Conservation (phyloP, 345 rosid species). For the Brassica rapa region DNA sequence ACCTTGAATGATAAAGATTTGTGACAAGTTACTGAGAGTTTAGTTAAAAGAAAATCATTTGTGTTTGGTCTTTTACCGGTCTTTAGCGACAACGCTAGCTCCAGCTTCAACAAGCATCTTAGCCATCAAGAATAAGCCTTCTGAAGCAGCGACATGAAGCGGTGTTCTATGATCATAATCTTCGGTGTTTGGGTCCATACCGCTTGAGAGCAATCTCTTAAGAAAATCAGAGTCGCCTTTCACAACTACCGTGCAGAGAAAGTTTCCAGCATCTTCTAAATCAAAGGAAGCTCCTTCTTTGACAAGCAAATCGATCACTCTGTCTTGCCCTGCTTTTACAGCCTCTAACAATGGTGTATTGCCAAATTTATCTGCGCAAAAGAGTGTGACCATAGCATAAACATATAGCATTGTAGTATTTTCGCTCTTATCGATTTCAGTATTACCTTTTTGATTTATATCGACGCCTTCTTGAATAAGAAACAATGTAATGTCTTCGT, state of each 20-base stretch:
- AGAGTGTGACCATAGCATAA: slow-evolving; percentile 7
- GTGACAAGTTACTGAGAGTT: background rate
- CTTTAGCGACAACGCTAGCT: slow-evolving; percentile 73
- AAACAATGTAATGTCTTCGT: slow-evolving; percentile 63
- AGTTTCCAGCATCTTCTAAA: slow-evolving; percentile 74
- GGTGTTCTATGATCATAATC: slow-evolving; percentile 92
- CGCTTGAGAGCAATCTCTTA: slow-evolving; percentile 64
- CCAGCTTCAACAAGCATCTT: slow-evolving; percentile 79
- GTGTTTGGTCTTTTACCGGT: slow-evolving; percentile 53
- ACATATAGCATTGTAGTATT: background rate
- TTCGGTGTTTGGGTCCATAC: slow-evolving; percentile 78
- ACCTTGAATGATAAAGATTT: slow-evolving; percentile 45
- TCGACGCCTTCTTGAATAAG: slow-evolving; percentile 68
- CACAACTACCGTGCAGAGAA: slow-evolving; percentile 63
- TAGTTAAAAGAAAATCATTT: background rate
- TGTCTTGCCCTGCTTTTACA: slow-evolving; percentile 71
- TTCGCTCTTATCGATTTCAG: background rate
- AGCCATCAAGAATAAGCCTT: slow-evolving; percentile 76
- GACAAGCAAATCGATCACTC: slow-evolving; percentile 60
- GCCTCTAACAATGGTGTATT: slow-evolving; percentile 87
- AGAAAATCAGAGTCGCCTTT: slow-evolving; percentile 81
- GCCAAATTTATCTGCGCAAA: slow-evolving; percentile 73
- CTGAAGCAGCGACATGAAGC: slow-evolving; percentile 90
- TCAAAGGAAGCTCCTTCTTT: slow-evolving; percentile 68
- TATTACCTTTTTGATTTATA: slow-evolving; percentile 69